Base-by-base conservation (phyloP, 352 stramenopile species). In the Blastocystis sp. region DNA sequence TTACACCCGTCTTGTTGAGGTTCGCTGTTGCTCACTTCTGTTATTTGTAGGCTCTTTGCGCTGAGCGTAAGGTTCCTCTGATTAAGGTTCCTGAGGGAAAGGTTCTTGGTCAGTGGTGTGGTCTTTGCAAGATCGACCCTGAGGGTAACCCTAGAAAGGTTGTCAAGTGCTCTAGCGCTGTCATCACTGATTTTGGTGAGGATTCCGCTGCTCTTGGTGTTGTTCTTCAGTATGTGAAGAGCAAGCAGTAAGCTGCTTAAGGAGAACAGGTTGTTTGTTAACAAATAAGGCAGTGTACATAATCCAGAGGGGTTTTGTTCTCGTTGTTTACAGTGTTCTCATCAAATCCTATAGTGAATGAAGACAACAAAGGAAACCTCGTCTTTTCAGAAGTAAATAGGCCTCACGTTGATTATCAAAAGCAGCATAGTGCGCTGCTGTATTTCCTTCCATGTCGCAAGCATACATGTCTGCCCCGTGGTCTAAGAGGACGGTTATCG, bases 101-200 rank as follows among this genome's bases (percentile, higher is more conserved):
- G 93, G 95, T 99, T 91, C 94, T 99, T 68, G 98, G 97, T 92
- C 96, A 98, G 92, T 99, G 96, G 96, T 98, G 95, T 91, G 98
- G 98, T 91, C 95, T 99, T 90, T 98, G 95, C 94, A 99, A 99
- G 94, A 96, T 99, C 91, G 95, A 99, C 93, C 92, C 92, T 78
- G 94, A 98, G 85, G 97, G 97, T 70, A 95, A 98, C 91, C 95
- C 97, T 79, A 97, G 96, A 92, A 99, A 99, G 95, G 96, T 98
- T 76, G 97, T 99, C 43, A 97, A 95, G 70, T 98, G 96, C 76
- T 98, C 96, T 82, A 98, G 95, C 92, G 96, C 96, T 87, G 96
- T 98, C 90, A 97, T 99, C 91, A 99, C 97, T 68, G 97, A 99
- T 92, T 99, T 99, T 91, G 98, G 98, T 92, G 96, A 99, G 94